Conservation (phyloP, 768 basidiomycete species). For the Rhizopogon vinicolor region DNA sequence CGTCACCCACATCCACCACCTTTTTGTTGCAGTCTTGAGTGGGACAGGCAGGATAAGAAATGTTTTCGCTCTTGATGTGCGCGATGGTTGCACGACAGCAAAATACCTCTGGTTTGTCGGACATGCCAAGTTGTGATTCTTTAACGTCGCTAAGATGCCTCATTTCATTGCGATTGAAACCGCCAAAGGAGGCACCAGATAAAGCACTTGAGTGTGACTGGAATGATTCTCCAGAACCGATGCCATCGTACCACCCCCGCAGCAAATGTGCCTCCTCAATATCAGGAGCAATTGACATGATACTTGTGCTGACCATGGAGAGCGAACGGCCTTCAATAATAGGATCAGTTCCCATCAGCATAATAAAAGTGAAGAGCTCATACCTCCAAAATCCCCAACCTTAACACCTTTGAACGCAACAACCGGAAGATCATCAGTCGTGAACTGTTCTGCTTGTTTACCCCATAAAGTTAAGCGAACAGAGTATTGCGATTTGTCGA, state of each 20-base stretch:
- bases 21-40: constrained; percentile 85
- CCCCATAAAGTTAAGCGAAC: constrained; percentile 94
- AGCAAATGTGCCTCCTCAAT: constrained; percentile 84
- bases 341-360: constrained; percentile 6
- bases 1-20: constrained; percentile 58
- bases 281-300: constrained; percentile 85
- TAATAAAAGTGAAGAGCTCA: constrained; percentile 5
- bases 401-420: constrained; percentile 93
- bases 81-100: constrained; percentile 77
- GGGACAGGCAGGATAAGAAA: constrained; percentile 89
- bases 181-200: constrained; percentile 32
- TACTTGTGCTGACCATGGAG: constrained; percentile 77
- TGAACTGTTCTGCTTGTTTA: constrained; percentile 83
- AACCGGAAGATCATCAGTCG: constrained; percentile 56
- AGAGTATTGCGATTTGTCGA: constrained; percentile 75
- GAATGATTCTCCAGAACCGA: constrained; percentile 62
- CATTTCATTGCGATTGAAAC: constrained; percentile 70
- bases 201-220: constrained; percentile 56
- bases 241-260: constrained; percentile 88
- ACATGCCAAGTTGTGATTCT: constrained; percentile 66
- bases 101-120: constrained; percentile 80
- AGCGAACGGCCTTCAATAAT: constrained; percentile 63
- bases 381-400: constrained; percentile 88
- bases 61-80: constrained; percentile 79
- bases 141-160: constrained; percentile 76